Evolutionary conservation across 2,329 filamentous ascomycete genomes (phyloP), one percentile per base, ranked within the genome.

Genomic region (Cytospora piceicola): DNA sequence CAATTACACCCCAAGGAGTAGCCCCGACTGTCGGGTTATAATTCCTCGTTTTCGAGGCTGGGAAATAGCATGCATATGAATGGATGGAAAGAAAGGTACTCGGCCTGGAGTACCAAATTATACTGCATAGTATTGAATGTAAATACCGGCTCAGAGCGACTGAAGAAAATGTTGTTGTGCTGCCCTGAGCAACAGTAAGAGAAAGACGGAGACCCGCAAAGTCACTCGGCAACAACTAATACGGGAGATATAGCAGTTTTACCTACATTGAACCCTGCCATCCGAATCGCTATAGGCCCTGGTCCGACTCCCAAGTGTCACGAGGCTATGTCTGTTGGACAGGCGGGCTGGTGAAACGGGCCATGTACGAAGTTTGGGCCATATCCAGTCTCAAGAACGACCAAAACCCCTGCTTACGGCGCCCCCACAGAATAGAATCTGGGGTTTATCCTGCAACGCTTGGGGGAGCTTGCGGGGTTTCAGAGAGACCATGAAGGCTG

Each of bases 101-200:
- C 73, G 68, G 61, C 74, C 74, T 71, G 72, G 72, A 42, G 58
- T 51, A 59, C 61, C 69, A 61, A 67, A 36, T 64, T 64, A 64
- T 49, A 70, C 68, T 42, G 20, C 14, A 51, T 11, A 52, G 42
- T 24, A 66, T 52, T 52, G 56, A 63, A 58, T n/a, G 57, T 56
- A 42, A 34, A 29, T 54, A 51, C 56, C 3, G 39, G 42, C 34
- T 12, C 32, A 55, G 29, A 65, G 42, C 39, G 22, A 57, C 39
- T 17, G 30, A 58, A 24, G 46, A 9, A 8, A 22, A 49, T 49
- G 22, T 24, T 49, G n/a, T n/a, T 42, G 46, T 24, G n/a, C 46
- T 11, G n/a, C n/a, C n/a, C 22, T 22, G 46, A 49, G 17, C 46
- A 24, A 24, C 46, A 49, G 4, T 7, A 22, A 49, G 7, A 24